Percentiles rank a stretch among this genome's conserved stretches.
Conservation (phyloP, 1,284 basidiomycete species). For the Abortiporus biennis region DNA sequence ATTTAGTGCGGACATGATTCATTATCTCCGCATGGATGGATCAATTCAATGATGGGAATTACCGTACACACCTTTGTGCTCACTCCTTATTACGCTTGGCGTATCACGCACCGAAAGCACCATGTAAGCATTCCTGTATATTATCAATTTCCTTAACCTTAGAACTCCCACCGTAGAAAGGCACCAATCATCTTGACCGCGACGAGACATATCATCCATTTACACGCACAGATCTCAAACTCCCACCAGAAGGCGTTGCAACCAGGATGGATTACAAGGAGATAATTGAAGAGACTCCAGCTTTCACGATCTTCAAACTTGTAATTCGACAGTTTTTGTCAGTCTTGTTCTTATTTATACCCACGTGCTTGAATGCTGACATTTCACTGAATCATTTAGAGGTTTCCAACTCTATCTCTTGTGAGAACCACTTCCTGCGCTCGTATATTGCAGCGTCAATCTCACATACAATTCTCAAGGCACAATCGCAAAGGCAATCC, state of each 20-base stretch:
- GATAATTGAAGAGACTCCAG: conserved; percentile 46
- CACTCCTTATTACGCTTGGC: conserved; percentile 46
- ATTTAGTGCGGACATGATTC: conserved; percentile 27
- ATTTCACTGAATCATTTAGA: conserved; percentile 25
- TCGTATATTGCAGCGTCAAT: neutral
- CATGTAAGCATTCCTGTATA: conserved; percentile 15
- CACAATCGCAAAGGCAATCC: neutral
- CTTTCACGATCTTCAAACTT: conserved; percentile 47
- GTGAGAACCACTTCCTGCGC: conserved; percentile 15
- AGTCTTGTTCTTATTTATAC: conserved; percentile 10
- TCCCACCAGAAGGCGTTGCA: conserved; percentile 23
- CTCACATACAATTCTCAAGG: neutral
- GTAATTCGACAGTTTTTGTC: conserved; percentile 43
- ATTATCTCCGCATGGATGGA: conserved; percentile 15
- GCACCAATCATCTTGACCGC: conserved; percentile 25
- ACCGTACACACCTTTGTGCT: conserved; percentile 34
- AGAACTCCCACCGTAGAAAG: conserved; percentile 19
- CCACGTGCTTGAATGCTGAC: conserved; percentile 5
- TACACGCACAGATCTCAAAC: conserved; percentile 23
- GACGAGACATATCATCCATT: conserved; percentile 31
- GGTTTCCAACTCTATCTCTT: conserved; percentile 30
- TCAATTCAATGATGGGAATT: conserved; percentile 25
- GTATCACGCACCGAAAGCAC: conserved; percentile 41
- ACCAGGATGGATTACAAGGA: conserved; percentile 27
- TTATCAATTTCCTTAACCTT: neutral